Evolutionary conservation across 2,329 filamentous ascomycete genomes (phyloP), one percentile per base, ranked within the genome.

Genomic region (Paecilomyces formosus): DNA sequence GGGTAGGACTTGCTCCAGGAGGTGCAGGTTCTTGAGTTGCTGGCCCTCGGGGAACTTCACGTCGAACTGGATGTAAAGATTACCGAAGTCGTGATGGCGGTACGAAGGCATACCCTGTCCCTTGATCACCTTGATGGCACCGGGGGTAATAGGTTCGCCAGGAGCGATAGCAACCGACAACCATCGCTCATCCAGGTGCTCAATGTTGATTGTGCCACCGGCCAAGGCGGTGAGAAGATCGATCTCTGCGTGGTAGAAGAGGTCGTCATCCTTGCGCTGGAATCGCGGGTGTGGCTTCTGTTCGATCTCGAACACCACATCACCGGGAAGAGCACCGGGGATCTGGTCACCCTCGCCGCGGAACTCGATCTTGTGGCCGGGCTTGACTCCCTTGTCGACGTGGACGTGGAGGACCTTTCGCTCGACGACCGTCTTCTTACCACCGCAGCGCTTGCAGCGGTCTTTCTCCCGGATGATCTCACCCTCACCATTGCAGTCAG

Each of bases 281-380:
- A 99, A 99, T 63, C 94, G 88, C 28, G 88, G 64, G 76, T 99
- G 94, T n/a, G 92, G 92, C 85, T 99, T 99, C 82, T 97, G 92
- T 78, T 97, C 93, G 64, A 99, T 97, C 80, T 97, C 92, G 73
- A 99, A 99, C 62, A 97, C 89, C 59, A 99, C 94, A 72, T 99
- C 95, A 65, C 95, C 94, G 15, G 94, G 89, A 73, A 96, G 85
- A 56, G 96, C 89, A 64, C 92, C 93, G 21, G 94, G 94, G 59
- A 92, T 87, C 74, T 97, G 94, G 74, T 99, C 94, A 77, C 94
- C 94, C 75, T 99, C 94, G 59, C 94, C 94, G 58, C 89, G 87
- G 83, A 97, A 99, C 74, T 97, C 92, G 65, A 99, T 91, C 82
- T 96, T 96, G 78, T 93, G 93, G 62, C 94, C 94, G 72, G 85